A percentile compares a stretch with the other conserved stretches of the same genome.
phyloP scores from a whole-genome alignment of 108 stramenopile species.

The Cyclotella atomus region DNA sequence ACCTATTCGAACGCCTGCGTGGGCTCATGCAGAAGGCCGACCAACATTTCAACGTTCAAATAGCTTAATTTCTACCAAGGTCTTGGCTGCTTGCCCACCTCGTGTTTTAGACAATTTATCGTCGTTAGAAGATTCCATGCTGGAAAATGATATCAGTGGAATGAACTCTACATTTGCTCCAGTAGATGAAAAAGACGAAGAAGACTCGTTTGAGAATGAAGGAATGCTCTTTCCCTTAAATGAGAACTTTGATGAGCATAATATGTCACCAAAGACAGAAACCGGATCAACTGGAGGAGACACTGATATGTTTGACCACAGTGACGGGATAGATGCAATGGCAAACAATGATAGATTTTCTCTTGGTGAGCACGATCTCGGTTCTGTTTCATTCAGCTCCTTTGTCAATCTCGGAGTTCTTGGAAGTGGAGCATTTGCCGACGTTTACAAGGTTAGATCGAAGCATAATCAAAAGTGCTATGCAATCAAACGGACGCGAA shows the following conservation, averaged over 20 bases:
- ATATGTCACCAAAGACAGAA: constrained; percentile 10
- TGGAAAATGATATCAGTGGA: constrained; percentile 65
- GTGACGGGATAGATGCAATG: background rate
- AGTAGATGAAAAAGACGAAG: constrained; percentile 31
- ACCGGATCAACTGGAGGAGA: background rate
- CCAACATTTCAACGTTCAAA: constrained; percentile 51
- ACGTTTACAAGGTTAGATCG: constrained; percentile 84
- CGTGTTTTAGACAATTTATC: constrained; percentile 71
- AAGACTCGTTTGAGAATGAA: constrained; percentile 25
- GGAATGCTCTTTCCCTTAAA: constrained; percentile 24
- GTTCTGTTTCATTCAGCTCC: constrained; percentile 56
- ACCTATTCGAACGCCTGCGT: constrained; percentile 77
- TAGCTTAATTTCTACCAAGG: constrained; percentile 71
- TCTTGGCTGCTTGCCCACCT: constrained; percentile 70
- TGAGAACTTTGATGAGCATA: constrained; percentile 24
- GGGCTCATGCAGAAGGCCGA: constrained; percentile 61
- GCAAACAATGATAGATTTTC: constrained; percentile 5
- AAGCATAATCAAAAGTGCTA: constrained; percentile 61
- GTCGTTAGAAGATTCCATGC: constrained; percentile 74
- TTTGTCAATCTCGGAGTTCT: constrained; percentile 72
- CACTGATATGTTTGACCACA: constrained; percentile 4
- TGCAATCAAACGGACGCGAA: constrained; percentile 80
- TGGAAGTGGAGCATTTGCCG: constrained; percentile 83
- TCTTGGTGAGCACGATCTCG: constrained; percentile 9
- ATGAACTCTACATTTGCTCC: constrained; percentile 23